phyloP scores from a whole-genome alignment of 2,329 filamentous ascomycete genomes.

The Exophiala phaeomuriformis region DNA sequence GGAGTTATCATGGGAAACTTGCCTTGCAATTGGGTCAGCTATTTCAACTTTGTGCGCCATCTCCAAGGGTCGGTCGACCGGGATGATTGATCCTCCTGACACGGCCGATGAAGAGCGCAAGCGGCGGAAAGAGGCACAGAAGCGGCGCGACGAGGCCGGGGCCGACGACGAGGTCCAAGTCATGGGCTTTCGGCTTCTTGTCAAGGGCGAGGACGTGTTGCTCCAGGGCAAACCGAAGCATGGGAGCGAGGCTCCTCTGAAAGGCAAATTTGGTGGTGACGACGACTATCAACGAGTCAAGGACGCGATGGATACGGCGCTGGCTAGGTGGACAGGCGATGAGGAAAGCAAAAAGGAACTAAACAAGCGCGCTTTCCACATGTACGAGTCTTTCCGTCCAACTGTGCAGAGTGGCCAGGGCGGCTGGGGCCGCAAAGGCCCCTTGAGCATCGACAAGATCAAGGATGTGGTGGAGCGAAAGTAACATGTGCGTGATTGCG shows the following conservation, averaged over 20 bases:
- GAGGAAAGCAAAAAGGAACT: conserved; percentile 48
- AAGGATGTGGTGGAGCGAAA: conserved; percentile 7
- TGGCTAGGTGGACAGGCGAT: not conserved
- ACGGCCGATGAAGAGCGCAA: conserved; percentile 8
- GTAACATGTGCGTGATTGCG: not conserved
- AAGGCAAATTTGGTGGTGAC: conserved; percentile 13
- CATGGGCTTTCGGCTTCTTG: conserved; percentile 19
- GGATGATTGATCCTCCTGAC: conserved; percentile 12
- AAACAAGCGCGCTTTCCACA: conserved; percentile 68
- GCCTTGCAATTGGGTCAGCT: conserved; percentile 17
- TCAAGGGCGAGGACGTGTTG: conserved; percentile 15
- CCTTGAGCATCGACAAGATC: conserved; percentile 59
- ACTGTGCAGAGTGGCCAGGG: conserved; percentile 64
- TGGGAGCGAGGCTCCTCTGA: conserved; percentile 13
- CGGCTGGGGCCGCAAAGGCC: conserved; percentile 83
- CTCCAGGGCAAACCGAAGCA: conserved; percentile 17
- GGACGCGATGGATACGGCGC: not conserved
- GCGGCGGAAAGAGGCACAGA: conserved; percentile 14
- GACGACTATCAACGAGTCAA: not conserved
- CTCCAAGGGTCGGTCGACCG: conserved; percentile 22
- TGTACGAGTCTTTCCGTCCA: conserved; percentile 73
- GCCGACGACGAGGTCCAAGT: conserved; percentile 17
- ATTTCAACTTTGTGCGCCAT: conserved; percentile 22
- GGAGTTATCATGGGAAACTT: conserved; percentile 13
- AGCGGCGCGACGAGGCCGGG: conserved; percentile 3